These are phyloP conservation scores for Coniochaeta prunicola DNA, from an alignment of 2,329 filamentous ascomycete species.

Conservation along the genomic window DNA sequence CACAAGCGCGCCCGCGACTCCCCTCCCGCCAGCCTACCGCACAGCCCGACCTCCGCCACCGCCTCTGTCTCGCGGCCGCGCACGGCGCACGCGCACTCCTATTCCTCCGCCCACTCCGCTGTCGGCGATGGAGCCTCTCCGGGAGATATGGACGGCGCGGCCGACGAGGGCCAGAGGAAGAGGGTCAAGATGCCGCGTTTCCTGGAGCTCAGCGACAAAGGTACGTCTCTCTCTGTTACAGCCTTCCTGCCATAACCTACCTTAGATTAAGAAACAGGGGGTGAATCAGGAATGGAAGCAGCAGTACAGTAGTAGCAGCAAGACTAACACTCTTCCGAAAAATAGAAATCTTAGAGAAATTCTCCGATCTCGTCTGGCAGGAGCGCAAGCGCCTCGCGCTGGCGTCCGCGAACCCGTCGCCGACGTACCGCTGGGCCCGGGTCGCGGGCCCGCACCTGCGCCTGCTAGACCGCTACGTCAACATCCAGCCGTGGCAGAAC, in stretches of 20 bases:
- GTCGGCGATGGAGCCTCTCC: not conserved
- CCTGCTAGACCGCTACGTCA: slow-evolving; percentile 74
- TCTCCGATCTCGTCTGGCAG: slow-evolving; percentile 45
- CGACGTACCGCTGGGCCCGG: slow-evolving; percentile 36
- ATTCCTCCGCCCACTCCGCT: not conserved
- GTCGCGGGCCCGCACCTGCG: slow-evolving; percentile 48
- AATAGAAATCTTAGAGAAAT: slow-evolving; percentile 44
- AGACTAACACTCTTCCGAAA: no score
- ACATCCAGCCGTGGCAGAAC: slow-evolving; percentile 84
- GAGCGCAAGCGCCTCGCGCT: slow-evolving; percentile 41
- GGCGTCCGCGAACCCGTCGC: slow-evolving; percentile 28
- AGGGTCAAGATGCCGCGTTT: slow-evolving; percentile 37
- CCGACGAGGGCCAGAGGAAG: not conserved
- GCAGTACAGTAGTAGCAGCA: no score
- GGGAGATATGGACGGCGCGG: not conserved
- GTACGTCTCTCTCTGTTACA: slow-evolving; percentile 25
- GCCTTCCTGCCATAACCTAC: not conserved
- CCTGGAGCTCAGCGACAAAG: slow-evolving; percentile 37
- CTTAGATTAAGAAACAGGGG: no score
- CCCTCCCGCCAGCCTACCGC: slow-evolving; percentile 17
- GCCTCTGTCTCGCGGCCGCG: not conserved
- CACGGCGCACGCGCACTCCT: not conserved
- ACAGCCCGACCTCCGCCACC: slow-evolving; percentile 4
- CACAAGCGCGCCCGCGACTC: slow-evolving; percentile 21
- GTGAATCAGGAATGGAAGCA: no score